phyloP scores from a whole-genome alignment of 805 yeast genomes.

The Candida germanica region DNA sequence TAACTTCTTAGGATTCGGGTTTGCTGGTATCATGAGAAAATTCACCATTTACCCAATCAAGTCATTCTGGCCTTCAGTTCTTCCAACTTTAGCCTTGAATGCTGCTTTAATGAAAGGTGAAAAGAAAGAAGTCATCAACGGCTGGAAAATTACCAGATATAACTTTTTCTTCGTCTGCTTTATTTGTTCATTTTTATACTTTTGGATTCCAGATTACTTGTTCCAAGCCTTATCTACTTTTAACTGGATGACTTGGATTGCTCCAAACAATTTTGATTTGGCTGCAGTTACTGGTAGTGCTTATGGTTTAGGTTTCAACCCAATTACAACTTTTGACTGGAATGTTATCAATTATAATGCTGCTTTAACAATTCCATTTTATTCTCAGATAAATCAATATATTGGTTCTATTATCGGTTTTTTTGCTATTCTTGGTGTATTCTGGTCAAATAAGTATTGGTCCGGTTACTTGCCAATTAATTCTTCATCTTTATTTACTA shows the following conservation, averaged over 20 bases:
- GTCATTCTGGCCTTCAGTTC: constrained; percentile 26
- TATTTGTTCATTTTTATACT: constrained; percentile 37
- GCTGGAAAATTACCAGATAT: constrained; percentile 29
- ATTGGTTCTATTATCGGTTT: constrained; percentile 19
- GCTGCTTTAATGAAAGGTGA: constrained; percentile 27
- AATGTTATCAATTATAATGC: constrained; percentile 33
- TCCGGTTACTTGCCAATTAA: constrained; percentile 32
- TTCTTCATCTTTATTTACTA: constrained; percentile 45
- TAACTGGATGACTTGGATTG: constrained; percentile 61
- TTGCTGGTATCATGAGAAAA: constrained; percentile 29
- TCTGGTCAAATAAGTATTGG: constrained; percentile 25
- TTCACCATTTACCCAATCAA: constrained; percentile 26
- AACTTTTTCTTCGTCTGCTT: constrained; percentile 19
- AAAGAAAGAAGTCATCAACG: constrained; percentile 25
- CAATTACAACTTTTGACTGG: constrained; percentile 54
- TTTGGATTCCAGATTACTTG: constrained; percentile 46
- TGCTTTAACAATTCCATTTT: constrained; percentile 45
- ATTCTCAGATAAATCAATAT: constrained; percentile 17
- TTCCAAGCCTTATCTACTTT: constrained; percentile 42
- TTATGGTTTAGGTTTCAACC: constrained; percentile 52
- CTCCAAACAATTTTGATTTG: constrained; percentile 48
- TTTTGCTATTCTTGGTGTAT: constrained; percentile 19
- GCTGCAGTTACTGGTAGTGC: constrained; percentile 49
- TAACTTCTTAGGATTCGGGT: constrained; percentile 29
- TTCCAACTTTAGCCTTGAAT: constrained; percentile 30